Conservation (phyloP, 2,329 filamentous ascomycete genomes). For the Ramularia endophylla region DNA sequence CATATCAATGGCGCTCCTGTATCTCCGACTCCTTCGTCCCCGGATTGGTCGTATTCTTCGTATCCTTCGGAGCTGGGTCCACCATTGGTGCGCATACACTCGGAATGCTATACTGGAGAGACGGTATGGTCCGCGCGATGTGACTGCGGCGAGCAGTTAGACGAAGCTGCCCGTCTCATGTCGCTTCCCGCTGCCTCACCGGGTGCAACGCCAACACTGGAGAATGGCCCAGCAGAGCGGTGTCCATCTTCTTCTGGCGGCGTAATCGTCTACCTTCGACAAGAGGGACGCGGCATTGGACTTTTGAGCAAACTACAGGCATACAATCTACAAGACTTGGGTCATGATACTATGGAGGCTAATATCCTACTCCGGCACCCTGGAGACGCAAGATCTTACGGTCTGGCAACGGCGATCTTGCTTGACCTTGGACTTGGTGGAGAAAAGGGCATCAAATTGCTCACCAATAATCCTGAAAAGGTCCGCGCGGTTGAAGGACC, state of each 20-base stretch:
- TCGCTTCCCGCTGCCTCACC: slow-evolving; percentile 33
- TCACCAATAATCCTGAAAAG: slow-evolving; percentile 98
- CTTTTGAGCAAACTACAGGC: slow-evolving; percentile 94
- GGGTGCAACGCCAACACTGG: slow-evolving; percentile 19
- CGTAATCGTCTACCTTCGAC: slow-evolving; percentile 90
- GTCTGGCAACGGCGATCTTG: slow-evolving; percentile 92
- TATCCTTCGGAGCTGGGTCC: slow-evolving; percentile 36
- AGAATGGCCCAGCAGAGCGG: slow-evolving; percentile 23
- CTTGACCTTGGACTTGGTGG: slow-evolving; percentile 69
- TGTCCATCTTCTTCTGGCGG: slow-evolving; percentile 56
- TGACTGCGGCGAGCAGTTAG: slow-evolving; percentile 95
- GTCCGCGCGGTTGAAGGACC: slow-evolving; percentile 90
- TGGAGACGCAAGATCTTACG: slow-evolving; percentile 90
- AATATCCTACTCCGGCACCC: slow-evolving; percentile 88
- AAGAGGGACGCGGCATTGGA: slow-evolving; percentile 93
- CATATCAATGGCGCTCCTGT: slow-evolving; percentile 16
- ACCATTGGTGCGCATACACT: slow-evolving; percentile 90
- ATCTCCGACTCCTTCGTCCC: neutral
- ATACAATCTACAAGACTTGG: slow-evolving; percentile 94
- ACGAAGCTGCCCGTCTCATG: slow-evolving; percentile 94
- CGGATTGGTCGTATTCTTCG: slow-evolving; percentile 17
- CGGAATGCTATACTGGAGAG: slow-evolving; percentile 97
- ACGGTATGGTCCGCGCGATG: slow-evolving; percentile 97
- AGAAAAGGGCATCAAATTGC: slow-evolving; percentile 66
- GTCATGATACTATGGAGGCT: slow-evolving; percentile 95